A percentile compares a stretch with the other conserved stretches of the same genome.
phyloP scores from a whole-genome alignment of 208 protist species.

The Acanthamoeba royreba region DNA sequence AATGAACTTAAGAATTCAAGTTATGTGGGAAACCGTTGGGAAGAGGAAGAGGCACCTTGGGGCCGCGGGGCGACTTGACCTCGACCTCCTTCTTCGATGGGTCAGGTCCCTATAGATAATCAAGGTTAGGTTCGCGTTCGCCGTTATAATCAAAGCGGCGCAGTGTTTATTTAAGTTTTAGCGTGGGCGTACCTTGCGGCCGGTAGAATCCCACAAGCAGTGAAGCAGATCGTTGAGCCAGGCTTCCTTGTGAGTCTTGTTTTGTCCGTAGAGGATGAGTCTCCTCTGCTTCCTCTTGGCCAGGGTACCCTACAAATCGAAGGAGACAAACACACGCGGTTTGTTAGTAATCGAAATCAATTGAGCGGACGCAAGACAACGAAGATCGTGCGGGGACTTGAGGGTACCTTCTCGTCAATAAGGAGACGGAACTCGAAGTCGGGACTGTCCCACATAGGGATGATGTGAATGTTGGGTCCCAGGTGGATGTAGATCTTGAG shows the following conservation, averaged over 20 bases:
- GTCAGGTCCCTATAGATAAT: not conserved
- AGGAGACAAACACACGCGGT: too few relatives aligned
- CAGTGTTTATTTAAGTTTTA: too few relatives aligned
- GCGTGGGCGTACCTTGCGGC: not conserved
- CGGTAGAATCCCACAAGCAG: not conserved
- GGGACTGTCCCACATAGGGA: not conserved
- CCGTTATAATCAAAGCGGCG: too few relatives aligned
- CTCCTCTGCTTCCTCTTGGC: not conserved
- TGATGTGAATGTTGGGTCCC: not conserved
- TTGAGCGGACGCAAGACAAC: too few relatives aligned
- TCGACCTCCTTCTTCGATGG: not conserved
- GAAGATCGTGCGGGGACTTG: too few relatives aligned
- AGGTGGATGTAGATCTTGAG: conserved; percentile 29
- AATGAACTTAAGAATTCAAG: not conserved
- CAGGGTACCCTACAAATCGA: not conserved
- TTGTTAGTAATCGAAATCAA: not conserved
- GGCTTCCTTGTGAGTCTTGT: not conserved
- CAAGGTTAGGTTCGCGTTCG: not conserved
- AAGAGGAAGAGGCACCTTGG: not conserved
- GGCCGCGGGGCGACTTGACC: not conserved
- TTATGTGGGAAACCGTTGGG: not conserved
- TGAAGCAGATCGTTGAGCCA: not conserved
- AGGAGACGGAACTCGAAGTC: conserved; percentile 11
- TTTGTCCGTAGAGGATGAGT: not conserved
- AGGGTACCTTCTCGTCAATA: conserved; percentile 11